Conservation (phyloP, 164 flowering plant genomes). For the Liriodendron chinense region DNA sequence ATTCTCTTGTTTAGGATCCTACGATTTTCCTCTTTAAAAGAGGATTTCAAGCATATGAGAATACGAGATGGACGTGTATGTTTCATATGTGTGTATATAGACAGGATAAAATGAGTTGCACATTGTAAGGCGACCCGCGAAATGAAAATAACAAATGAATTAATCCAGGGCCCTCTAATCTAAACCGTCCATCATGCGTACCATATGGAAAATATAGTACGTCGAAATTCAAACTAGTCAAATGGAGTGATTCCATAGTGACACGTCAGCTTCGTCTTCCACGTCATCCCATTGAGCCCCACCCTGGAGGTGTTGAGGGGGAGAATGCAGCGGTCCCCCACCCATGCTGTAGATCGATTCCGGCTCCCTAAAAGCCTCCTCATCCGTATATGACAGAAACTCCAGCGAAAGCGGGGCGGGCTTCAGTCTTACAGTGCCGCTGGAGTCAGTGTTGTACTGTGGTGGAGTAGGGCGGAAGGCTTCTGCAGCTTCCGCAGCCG, state of each 20-base stretch:
- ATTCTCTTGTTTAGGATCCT: too few species aligned
- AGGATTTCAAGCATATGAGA: too few species aligned
- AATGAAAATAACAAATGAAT: background rate
- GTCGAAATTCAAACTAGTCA: slow-evolving; percentile 1
- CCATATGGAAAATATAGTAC: background rate
- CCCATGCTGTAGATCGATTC: slow-evolving; percentile 42
- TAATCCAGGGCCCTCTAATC: background rate
- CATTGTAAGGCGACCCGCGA: background rate
- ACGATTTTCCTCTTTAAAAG: too few species aligned
- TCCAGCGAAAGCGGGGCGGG: background rate
- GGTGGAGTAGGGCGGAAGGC: slow-evolving; percentile 37
- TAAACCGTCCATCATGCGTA: background rate
- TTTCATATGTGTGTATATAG: too few species aligned
- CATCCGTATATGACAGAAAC: slow-evolving; percentile 14
- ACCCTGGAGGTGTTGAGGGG: slow-evolving; percentile 26
- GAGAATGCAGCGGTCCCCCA: slow-evolving; percentile 48
- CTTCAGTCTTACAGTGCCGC: background rate
- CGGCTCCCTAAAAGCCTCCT: slow-evolving; percentile 24
- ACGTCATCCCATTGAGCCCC: slow-evolving; percentile 20
- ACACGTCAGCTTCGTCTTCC: slow-evolving; percentile 35
- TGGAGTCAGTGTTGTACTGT: background rate
- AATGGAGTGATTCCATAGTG: slow-evolving; percentile 53
- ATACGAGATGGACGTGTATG: too few species aligned
- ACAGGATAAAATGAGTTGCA: too few species aligned
- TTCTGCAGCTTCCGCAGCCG: slow-evolving; percentile 73